Percentiles rank a stretch among this genome's conserved stretches.
These are phyloP conservation scores for Leptographium flavum DNA, from an alignment of 2,329 filamentous ascomycete species.

Conservation along the genomic window DNA sequence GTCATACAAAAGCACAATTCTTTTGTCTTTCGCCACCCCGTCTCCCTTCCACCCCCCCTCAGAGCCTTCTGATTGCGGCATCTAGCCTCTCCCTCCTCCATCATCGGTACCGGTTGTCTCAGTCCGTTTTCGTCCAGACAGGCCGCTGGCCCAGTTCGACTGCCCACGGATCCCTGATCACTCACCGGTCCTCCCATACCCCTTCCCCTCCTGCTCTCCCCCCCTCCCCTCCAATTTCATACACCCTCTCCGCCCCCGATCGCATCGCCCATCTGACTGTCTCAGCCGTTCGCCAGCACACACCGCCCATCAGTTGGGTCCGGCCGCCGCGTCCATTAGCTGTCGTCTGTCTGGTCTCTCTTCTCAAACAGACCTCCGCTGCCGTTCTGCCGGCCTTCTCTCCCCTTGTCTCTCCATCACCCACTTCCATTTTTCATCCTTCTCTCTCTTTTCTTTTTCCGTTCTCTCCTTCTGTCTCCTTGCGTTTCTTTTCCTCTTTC, in stretches of 20 bases:
- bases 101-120: background rate
- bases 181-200: too few relatives aligned
- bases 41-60: background rate
- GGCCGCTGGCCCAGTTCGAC: background rate
- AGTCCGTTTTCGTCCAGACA: conserved; percentile 1
- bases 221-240: too few relatives aligned
- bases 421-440: background rate
- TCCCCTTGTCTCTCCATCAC: background rate
- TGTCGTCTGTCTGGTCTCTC: background rate
- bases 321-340: background rate
- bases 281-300: background rate
- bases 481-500: background rate
- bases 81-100: background rate
- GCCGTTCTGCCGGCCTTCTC: background rate
- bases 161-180: too few relatives aligned
- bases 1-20: background rate
- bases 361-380: background rate
- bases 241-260: background rate
- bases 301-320: background rate
- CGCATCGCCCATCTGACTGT: background rate
- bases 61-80: background rate
- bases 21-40: background rate
- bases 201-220: background rate
- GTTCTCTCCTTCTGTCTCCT: background rate
- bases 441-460: background rate